A percentile compares a stretch with the other conserved stretches of the same genome.
phyloP scores from a whole-genome alignment of 331 rosid genomes.

The Stylosanthes scabra region DNA sequence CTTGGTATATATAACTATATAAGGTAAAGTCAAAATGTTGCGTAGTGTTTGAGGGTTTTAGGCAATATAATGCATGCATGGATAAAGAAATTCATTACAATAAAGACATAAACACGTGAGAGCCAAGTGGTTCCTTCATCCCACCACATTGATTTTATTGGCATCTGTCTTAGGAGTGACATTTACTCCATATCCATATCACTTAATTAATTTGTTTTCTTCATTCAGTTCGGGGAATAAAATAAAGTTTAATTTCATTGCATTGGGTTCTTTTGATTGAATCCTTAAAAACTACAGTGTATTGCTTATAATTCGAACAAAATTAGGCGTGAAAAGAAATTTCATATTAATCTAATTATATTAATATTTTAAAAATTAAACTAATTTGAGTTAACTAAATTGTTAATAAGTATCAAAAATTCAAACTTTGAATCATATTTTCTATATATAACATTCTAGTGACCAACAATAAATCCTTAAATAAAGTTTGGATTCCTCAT shows the following conservation, averaged over 20 bases:
- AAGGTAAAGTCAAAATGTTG: not conserved
- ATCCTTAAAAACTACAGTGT: not conserved
- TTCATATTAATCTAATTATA: no score
- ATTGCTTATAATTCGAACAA: not conserved
- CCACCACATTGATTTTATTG: conserved; percentile 26
- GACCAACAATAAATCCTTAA: no score
- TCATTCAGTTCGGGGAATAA: not conserved
- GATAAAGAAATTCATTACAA: conserved; percentile 17
- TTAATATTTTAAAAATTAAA: no score
- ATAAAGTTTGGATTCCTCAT: no score
- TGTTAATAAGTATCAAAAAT: not conserved
- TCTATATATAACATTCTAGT: no score
- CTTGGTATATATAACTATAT: no score
- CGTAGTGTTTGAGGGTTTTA: not conserved
- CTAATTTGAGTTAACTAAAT: not conserved
- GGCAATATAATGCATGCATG: not conserved
- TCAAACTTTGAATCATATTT: no score
- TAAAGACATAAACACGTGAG: conserved; percentile 41
- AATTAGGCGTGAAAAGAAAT: no score
- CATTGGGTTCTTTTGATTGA: not conserved
- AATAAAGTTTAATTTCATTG: not conserved
- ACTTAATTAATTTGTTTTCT: conserved; percentile 6
- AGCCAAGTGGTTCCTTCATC: not conserved
- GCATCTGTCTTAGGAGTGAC: conserved; percentile 45
- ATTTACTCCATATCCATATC: conserved; percentile 32